Conservation (phyloP, 2,329 filamentous ascomycete species). For the Aspergillus ustus region DNA sequence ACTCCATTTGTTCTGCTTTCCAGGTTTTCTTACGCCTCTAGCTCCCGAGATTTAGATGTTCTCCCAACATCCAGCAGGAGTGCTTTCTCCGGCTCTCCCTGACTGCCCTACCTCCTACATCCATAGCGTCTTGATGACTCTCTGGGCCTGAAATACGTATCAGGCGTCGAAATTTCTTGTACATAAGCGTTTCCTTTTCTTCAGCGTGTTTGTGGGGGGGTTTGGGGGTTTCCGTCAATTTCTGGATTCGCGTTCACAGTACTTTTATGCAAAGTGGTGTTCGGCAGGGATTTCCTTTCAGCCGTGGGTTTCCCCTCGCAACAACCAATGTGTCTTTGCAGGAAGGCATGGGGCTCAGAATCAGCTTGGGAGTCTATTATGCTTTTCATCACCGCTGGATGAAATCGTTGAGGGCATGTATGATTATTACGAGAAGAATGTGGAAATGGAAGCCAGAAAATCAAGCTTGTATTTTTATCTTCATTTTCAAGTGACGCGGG, state of each 20-base stretch:
- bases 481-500: background rate
- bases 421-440: slow-evolving; percentile 44
- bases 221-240: slow-evolving; percentile 11
- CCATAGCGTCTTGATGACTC: slow-evolving; percentile 12
- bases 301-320: background rate
- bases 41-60: background rate
- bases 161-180: slow-evolving; percentile 25
- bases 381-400: slow-evolving; percentile 1
- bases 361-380: slow-evolving; percentile 15
- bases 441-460: slow-evolving; percentile 37
- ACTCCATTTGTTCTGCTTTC: background rate
- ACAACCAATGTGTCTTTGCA: slow-evolving; percentile 2
- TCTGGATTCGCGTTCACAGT: slow-evolving; percentile 12
- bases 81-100: slow-evolving; percentile 5
- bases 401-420: slow-evolving; percentile 32
- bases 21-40: background rate
- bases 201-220: slow-evolving; percentile 7
- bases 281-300: background rate
- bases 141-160: slow-evolving; percentile 15
- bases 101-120: slow-evolving; percentile 1
- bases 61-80: background rate
- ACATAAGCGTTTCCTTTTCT: slow-evolving; percentile 25
- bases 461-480: slow-evolving; percentile 28
- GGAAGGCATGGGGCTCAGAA: background rate
- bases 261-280: slow-evolving; percentile 13